These are phyloP conservation scores for Nakaseomyces sp. DNA, from an alignment of 1,139 yeast species.

Conservation along the genomic window DNA sequence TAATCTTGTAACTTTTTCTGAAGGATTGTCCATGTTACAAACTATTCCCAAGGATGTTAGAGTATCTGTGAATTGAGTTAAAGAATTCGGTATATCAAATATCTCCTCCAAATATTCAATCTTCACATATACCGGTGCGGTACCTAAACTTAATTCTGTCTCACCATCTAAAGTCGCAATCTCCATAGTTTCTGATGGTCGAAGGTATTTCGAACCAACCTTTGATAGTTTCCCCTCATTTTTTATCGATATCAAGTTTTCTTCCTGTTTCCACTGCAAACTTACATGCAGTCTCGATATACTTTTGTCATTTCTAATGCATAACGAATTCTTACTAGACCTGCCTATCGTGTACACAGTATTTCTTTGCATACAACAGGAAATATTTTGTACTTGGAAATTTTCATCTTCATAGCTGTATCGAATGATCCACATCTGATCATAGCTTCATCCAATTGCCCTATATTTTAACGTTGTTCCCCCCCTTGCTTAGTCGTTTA, in stretches of 20 bases:
- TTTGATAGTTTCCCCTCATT: conserved; percentile 27
- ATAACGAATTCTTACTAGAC: conserved; percentile 25
- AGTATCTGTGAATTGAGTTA: conserved; percentile 1
- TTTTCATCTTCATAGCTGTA: conserved; percentile 18
- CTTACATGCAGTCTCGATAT: conserved; percentile 28
- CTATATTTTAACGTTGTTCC: too few relatives aligned
- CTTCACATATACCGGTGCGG: conserved; percentile 18
- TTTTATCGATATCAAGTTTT: conserved; percentile 8
- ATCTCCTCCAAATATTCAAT: conserved; percentile 11
- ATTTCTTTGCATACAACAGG: conserved; percentile 15
- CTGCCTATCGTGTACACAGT: conserved; percentile 23
- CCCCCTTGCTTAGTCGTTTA: too few relatives aligned
- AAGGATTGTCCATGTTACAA: background rate
- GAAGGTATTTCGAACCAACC: conserved; percentile 14
- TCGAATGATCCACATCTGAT: conserved; percentile 25
- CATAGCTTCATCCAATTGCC: too few relatives aligned
- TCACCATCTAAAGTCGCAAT: conserved; percentile 7
- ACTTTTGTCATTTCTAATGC: conserved; percentile 28
- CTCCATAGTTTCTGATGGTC: conserved; percentile 13
- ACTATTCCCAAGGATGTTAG: conserved; percentile 9
- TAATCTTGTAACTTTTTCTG: background rate
- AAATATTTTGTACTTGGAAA: conserved; percentile 13
- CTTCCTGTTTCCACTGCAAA: conserved; percentile 13
- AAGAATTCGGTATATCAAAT: conserved; percentile 3
- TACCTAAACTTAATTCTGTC: conserved; percentile 19